Evolutionary conservation across 2,329 filamentous ascomycete species (phyloP).

Genomic region (Cladorrhinum sp.): DNA sequence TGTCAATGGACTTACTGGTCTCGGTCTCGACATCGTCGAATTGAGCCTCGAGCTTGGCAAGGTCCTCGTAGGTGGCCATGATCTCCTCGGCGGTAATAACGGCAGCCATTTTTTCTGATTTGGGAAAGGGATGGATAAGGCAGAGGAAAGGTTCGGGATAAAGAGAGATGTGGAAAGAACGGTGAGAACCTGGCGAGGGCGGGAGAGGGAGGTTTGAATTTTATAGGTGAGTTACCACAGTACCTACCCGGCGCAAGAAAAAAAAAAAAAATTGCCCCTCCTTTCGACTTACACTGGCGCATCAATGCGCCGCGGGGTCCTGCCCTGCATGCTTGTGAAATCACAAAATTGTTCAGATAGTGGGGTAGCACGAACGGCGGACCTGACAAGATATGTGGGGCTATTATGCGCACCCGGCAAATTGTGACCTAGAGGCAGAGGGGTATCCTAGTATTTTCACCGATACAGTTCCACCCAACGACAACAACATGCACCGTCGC

Average conservation of each 20-base stretch:
- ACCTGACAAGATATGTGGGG: slow-evolving; percentile 8
- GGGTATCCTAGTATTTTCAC: background rate
- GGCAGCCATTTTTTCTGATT: slow-evolving; percentile 24
- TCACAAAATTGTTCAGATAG: background rate
- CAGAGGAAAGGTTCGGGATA: background rate
- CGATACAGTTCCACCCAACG: background rate
- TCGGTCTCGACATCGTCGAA: slow-evolving; percentile 82
- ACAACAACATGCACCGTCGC: background rate
- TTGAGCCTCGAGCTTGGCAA: slow-evolving; percentile 75
- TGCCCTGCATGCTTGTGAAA: slow-evolving; percentile 5
- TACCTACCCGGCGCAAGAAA: background rate
- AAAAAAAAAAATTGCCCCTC: slow-evolving; percentile 3
- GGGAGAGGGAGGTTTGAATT: background rate
- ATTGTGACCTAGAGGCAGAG: background rate
- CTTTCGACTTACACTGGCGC: slow-evolving; percentile 3
- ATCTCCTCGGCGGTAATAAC: slow-evolving; percentile 37
- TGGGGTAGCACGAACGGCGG: slow-evolving; percentile 7
- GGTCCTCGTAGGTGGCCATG: slow-evolving; percentile 67
- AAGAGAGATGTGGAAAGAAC: background rate
- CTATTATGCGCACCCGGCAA: slow-evolving; percentile 1
- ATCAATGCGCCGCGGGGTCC: slow-evolving; percentile 9
- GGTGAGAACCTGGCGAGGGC: background rate
- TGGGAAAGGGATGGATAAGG: background rate
- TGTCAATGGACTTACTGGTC: slow-evolving; percentile 60
- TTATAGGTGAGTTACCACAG: slow-evolving; percentile 1